phyloP scores from a whole-genome alignment of 1,139 yeast species.

The Taiozyma onychis region DNA sequence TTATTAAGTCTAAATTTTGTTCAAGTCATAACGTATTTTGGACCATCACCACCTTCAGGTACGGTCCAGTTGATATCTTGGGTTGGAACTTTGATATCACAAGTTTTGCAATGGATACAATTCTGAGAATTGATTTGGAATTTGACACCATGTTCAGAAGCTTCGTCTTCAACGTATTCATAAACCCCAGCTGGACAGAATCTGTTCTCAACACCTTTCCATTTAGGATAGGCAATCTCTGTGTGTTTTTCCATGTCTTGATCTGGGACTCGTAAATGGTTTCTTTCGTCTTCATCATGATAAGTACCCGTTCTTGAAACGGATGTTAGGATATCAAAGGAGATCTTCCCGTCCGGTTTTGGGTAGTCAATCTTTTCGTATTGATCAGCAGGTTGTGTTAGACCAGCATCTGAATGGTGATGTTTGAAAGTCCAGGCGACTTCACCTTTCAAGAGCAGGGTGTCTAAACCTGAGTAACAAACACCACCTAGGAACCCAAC shows the following conservation, averaged over 20 bases:
- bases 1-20: neutral
- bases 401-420: slow-evolving; percentile 62
- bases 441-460: slow-evolving; percentile 68
- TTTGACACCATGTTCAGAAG: slow-evolving; percentile 52
- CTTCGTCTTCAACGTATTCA: slow-evolving; percentile 75
- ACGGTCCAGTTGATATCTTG: slow-evolving; percentile 94
- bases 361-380: slow-evolving; percentile 78
- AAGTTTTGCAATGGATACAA: slow-evolving; percentile 96
- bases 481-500: slow-evolving; percentile 77
- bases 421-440: slow-evolving; percentile 87
- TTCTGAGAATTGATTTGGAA: slow-evolving; percentile 94
- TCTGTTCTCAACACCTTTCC: slow-evolving; percentile 79
- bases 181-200: slow-evolving; percentile 99
- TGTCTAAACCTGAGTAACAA: slow-evolving; percentile 77
- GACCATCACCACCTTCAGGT: slow-evolving; percentile 99
- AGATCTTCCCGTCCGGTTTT: slow-evolving; percentile 85
- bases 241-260: slow-evolving; percentile 71
- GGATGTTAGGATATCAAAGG: slow-evolving; percentile 87
- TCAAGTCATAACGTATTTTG: slow-evolving; percentile 55
- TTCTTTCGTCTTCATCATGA: slow-evolving; percentile 90
- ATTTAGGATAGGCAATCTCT: slow-evolving; percentile 61
- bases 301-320: slow-evolving; percentile 94
- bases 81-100: slow-evolving; percentile 93
- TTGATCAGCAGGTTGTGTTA: slow-evolving; percentile 61
- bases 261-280: slow-evolving; percentile 76